Conservation (phyloP, 495 filamentous ascomycete genomes). For the Darksidea phi region DNA sequence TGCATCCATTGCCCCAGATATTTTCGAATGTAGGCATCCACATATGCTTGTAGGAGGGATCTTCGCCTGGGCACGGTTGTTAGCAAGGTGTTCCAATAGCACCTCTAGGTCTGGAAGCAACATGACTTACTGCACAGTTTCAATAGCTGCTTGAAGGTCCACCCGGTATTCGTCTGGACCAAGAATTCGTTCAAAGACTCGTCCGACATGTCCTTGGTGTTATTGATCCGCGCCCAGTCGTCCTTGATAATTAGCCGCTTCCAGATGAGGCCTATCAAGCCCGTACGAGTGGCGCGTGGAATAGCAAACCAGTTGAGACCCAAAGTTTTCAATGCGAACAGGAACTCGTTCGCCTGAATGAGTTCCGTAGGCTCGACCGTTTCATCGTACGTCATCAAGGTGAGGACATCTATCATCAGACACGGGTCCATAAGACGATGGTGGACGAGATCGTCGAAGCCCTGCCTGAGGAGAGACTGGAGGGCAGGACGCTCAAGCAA, state of each 20-base stretch:
- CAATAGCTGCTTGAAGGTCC: constrained; percentile 50
- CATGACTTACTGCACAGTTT: constrained; percentile 46
- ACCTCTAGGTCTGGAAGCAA: background rate
- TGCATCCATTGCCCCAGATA: constrained; percentile 36
- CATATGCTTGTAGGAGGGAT: background rate
- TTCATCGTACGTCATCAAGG: constrained; percentile 56
- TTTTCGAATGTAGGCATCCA: background rate
- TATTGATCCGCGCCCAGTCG: constrained; percentile 66
- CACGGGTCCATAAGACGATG: constrained; percentile 65
- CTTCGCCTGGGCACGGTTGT: constrained; percentile 4
- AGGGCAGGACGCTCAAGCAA: constrained; percentile 63
- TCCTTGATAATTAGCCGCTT: constrained; percentile 75
- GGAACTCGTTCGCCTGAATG: constrained; percentile 53
- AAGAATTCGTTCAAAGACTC: constrained; percentile 48
- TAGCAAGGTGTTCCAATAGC: background rate
- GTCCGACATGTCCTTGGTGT: constrained; percentile 55
- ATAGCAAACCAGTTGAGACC: constrained; percentile 52
- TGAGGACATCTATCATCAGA: constrained; percentile 77
- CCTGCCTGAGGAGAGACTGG: constrained; percentile 60
- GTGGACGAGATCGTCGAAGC: constrained; percentile 63
- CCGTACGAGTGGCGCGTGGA: constrained; percentile 52
- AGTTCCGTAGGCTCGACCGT: constrained; percentile 37
- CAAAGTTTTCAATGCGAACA: constrained; percentile 67
- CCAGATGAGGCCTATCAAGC: constrained; percentile 74
- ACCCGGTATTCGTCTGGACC: constrained; percentile 52